These are phyloP conservation scores for Malassezia slooffiae DNA, from an alignment of 1,284 basidiomycete species.

Conservation along the genomic window DNA sequence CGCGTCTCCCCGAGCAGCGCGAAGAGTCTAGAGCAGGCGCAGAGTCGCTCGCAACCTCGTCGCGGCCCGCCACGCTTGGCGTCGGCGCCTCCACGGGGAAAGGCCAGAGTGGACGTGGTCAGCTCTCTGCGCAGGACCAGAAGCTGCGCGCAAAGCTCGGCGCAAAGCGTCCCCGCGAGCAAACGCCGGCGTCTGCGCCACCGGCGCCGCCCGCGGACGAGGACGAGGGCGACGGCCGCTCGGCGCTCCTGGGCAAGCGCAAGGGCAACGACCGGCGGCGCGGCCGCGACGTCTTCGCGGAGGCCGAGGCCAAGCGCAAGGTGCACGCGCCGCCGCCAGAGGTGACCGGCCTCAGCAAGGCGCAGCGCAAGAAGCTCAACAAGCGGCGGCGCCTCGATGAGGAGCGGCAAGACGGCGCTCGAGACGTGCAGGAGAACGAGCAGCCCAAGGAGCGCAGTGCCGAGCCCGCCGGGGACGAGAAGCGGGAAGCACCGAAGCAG, in stretches of 20 bases:
- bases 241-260: constrained; percentile 3
- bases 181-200: constrained; percentile 16
- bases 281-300: constrained; percentile 5
- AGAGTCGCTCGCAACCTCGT: neutral
- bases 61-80: constrained; percentile 28
- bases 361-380: constrained; percentile 36
- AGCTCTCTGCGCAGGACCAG: constrained; percentile 18
- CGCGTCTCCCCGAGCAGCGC: constrained; percentile 19
- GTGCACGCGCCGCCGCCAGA: constrained; percentile 17
- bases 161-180: constrained; percentile 13
- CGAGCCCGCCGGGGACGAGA: neutral
- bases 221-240: neutral
- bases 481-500: neutral
- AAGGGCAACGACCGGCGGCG: constrained; percentile 8
- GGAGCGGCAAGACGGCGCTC: too few relatives aligned
- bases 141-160: constrained; percentile 24
- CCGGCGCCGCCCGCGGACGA: constrained; percentile 1
- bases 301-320: constrained; percentile 15
- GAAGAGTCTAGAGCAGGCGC: constrained; percentile 1
- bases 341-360: constrained; percentile 25
- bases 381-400: constrained; percentile 20
- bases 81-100: constrained; percentile 25
- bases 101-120: neutral
- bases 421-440: constrained; percentile 4
- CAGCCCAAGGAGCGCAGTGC: neutral